Evolutionary conservation across 768 basidiomycete genomes (phyloP), one percentile per base, ranked within the genome.

Genomic region (Hericium coralloides): DNA sequence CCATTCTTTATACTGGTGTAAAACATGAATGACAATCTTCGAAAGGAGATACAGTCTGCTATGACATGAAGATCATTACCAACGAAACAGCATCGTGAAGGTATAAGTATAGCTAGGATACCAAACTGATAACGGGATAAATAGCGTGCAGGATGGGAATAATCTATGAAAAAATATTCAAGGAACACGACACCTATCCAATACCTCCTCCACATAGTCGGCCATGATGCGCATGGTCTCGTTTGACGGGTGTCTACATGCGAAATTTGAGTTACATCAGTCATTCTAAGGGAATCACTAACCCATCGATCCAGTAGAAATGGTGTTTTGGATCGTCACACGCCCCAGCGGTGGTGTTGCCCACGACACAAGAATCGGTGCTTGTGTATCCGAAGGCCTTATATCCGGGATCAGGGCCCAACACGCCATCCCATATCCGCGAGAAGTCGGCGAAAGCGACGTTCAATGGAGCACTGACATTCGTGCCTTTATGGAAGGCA

Each of bases 361-460:
- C 54, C 17, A 47, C n/a, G 5, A 55, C 37, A 52, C 63, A 63
- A 6, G 54, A 49, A 14, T 52, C 54, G 2, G 53, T 38, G 48
- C 58, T 63, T 15, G 49, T 51, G 53, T 64, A 65, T 4, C 64
- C 64, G 31, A 65, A 65, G 18, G 59, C 63, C 20, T 49, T 48
- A 26, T 62, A 65, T 23, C 63, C 64, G n/a, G 52, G 52, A 36
- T 18, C 17, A n/a, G 59, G 58, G 41, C 47, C 36, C 8, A 49
- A 49, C 31, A 65, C 58, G 14, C 23, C 64, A 14, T 53, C 45
- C 61, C 61, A 63, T 14, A 63, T 55, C 14, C 45, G 12, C 10
- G 31, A 38, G 47, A 63, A 60, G 48, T 61, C 63, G 18, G 53
- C 58, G 38, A 74, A 79, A 0, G 77, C 76, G 47, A 79, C 68